phyloP scores from a whole-genome alignment of 2,329 filamentous ascomycete species.

The Botrytis deweyae region DNA sequence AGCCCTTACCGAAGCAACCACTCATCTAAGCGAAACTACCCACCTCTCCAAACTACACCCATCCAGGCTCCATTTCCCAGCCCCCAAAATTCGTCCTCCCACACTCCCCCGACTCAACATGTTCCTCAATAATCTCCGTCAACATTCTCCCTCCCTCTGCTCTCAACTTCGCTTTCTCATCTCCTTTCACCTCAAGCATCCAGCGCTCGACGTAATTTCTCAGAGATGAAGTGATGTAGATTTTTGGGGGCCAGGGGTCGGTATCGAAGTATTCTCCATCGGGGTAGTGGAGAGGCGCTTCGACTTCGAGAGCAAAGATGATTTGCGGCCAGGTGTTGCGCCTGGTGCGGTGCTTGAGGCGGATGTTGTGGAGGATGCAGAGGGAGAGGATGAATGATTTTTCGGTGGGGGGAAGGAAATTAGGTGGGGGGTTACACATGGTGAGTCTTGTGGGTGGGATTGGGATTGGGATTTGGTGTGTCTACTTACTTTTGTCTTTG shows the following conservation, averaged over 20 bases:
- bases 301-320: not conserved
- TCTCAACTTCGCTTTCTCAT: not conserved
- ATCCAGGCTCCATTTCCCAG: not conserved
- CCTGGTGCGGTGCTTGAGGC: not conserved
- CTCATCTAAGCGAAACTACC: not conserved
- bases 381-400: not conserved
- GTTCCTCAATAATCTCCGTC: not conserved
- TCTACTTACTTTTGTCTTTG: not conserved
- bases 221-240: not conserved
- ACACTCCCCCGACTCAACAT: not conserved
- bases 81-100: not conserved
- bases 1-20: not conserved
- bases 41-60: not conserved
- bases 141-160: not conserved
- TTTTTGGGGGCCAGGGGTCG: not conserved
- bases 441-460: not conserved
- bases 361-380: not conserved
- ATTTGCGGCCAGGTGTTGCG: not conserved
- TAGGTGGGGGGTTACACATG: not conserved
- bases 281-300: not conserved
- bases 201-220: not conserved
- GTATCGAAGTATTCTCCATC: rapidly evolving
- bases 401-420: not conserved
- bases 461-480: not conserved
- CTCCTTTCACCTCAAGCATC: not conserved